phyloP scores from a whole-genome alignment of 2,329 filamentous ascomycete genomes.

The Grosmannia penicillata region DNA sequence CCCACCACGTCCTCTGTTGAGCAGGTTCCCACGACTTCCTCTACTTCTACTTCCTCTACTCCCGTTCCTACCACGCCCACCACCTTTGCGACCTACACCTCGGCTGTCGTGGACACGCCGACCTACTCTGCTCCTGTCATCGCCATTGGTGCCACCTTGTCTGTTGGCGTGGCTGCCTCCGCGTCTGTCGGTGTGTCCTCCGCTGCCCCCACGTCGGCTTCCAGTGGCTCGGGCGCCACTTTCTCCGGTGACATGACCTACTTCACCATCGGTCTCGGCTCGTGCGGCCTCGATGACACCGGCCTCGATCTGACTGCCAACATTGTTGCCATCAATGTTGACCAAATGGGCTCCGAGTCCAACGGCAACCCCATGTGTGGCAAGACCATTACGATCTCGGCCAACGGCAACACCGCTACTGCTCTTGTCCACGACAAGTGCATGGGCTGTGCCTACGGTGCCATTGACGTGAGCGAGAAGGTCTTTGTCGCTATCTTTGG shows the following conservation, averaged over 20 bases:
- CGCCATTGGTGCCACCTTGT: background rate
- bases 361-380: constrained; percentile 60
- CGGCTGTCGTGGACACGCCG: constrained; percentile 1
- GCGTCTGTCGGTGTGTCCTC: constrained; percentile 5
- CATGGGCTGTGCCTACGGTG: constrained; percentile 42
- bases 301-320: constrained; percentile 37
- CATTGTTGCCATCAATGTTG: constrained; percentile 54
- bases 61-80: background rate
- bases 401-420: constrained; percentile 35
- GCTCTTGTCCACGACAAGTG: constrained; percentile 63
- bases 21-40: background rate
- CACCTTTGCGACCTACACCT: constrained; percentile 5
- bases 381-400: constrained; percentile 48
- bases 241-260: constrained; percentile 56
- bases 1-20: background rate
- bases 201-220: constrained; percentile 11
- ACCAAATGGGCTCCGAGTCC: constrained; percentile 46
- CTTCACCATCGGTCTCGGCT: constrained; percentile 53
- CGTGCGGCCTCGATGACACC: constrained; percentile 50
- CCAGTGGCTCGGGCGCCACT: constrained; percentile 12
- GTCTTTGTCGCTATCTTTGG: constrained; percentile 37
- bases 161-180: background rate
- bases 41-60: background rate
- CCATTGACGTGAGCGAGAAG: constrained; percentile 34
- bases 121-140: constrained; percentile 1